phyloP scores from a whole-genome alignment of 257 asterid species.

The Parsonsia alboflavescens region DNA sequence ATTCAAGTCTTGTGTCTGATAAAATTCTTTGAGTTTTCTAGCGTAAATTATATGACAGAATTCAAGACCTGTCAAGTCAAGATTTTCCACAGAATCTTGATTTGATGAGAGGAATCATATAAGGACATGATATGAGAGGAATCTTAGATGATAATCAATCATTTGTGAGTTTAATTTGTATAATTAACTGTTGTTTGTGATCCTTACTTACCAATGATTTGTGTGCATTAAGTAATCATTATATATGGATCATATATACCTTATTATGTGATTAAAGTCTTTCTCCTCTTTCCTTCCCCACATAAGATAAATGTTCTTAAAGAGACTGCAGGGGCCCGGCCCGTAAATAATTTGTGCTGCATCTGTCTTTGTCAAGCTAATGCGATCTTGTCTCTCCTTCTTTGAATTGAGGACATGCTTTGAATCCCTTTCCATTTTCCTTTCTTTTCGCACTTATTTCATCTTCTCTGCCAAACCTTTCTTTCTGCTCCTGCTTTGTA shows the following conservation, averaged over 20 bases:
- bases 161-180: neutral
- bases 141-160: neutral
- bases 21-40: neutral
- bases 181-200: neutral
- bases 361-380: constrained; percentile 35
- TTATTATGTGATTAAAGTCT: neutral
- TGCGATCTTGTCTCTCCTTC: constrained; percentile 40
- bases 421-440: neutral
- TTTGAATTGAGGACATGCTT: constrained; percentile 5
- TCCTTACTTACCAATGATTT: neutral
- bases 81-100: constrained; percentile 1
- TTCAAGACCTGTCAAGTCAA: neutral
- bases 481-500: too few relatives aligned
- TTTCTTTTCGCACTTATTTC: constrained; percentile 5
- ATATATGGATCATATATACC: neutral
- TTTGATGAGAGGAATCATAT: neutral
- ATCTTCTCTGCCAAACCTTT: neutral
- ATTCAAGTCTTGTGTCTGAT: neutral
- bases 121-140: neutral
- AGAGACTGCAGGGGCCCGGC: constrained; percentile 25
- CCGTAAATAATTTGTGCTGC: constrained; percentile 20
- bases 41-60: constrained; percentile 4
- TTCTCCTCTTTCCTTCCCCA: neutral
- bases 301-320: neutral
- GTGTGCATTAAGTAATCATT: constrained; percentile 4